These are phyloP conservation scores for Echria macrotheca DNA, from an alignment of 495 filamentous ascomycete species.

Conservation along the genomic window DNA sequence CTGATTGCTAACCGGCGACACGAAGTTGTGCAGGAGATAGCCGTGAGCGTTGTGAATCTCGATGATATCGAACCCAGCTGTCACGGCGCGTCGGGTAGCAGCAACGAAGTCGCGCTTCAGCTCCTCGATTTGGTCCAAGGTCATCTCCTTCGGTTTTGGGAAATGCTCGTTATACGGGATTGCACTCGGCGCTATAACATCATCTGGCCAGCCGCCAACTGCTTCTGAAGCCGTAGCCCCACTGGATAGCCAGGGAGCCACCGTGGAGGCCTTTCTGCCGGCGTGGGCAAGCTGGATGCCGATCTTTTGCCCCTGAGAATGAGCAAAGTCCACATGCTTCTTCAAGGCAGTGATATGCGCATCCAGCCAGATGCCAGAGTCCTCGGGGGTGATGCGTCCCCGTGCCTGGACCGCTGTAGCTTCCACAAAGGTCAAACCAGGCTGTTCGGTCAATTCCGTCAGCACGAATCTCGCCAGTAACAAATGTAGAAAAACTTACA, in stretches of 20 bases:
- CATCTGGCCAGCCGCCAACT: constrained; percentile 58
- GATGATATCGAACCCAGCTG: constrained; percentile 66
- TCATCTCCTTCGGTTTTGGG: constrained; percentile 53
- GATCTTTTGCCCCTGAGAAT: constrained; percentile 60
- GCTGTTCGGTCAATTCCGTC: neutral
- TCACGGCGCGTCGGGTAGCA: constrained; percentile 54
- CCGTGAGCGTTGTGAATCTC: constrained; percentile 61
- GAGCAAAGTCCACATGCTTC: constrained; percentile 55
- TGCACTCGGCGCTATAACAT: constrained; percentile 48
- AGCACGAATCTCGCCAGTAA: too few species aligned
- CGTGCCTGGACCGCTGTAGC: constrained; percentile 61
- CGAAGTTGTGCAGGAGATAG: constrained; percentile 59
- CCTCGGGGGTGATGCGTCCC: constrained; percentile 67
- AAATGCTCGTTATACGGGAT: constrained; percentile 41
- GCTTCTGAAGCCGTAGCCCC: constrained; percentile 8
- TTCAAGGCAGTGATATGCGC: constrained; percentile 60
- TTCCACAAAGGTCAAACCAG: constrained; percentile 60
- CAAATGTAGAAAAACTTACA: too few species aligned
- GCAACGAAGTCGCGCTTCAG: constrained; percentile 56
- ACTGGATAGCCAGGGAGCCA: constrained; percentile 50
- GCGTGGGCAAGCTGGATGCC: constrained; percentile 72
- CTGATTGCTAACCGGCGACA: constrained; percentile 56
- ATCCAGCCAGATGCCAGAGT: constrained; percentile 65
- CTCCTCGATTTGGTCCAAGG: constrained; percentile 54
- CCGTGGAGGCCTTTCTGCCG: constrained; percentile 63